These are phyloP conservation scores for Draba incana DNA, from an alignment of 345 rosid genomes.

Conservation along the genomic window DNA sequence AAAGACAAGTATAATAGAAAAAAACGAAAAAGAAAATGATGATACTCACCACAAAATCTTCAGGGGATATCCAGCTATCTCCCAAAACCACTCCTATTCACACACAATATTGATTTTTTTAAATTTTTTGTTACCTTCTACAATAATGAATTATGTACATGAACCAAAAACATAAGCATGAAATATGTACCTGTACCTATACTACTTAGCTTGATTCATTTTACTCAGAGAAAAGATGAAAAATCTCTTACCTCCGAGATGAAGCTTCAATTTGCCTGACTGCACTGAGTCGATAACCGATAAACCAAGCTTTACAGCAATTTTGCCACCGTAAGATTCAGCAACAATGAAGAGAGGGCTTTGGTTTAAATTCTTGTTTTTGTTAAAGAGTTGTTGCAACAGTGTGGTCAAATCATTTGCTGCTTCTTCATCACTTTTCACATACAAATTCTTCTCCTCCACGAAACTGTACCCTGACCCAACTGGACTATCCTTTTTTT, in stretches of 20 bases:
- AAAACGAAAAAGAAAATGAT: not conserved
- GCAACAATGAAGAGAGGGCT: constrained; percentile 81
- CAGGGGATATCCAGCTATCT: constrained; percentile 93
- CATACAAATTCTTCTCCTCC: constrained; percentile 54
- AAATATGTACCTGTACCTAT: not conserved
- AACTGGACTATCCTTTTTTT: constrained; percentile 67
- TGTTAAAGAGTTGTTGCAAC: constrained; percentile 55
- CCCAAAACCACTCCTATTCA: constrained; percentile 76
- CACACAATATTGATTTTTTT: not conserved
- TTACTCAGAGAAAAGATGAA: not conserved
- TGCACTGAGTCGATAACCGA: constrained; percentile 61
- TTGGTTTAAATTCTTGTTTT: constrained; percentile 49
- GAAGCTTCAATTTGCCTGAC: constrained; percentile 61
- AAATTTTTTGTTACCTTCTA: too few relatives aligned
- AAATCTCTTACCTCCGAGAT: constrained; percentile 65
- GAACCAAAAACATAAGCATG: not conserved
- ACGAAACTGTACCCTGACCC: constrained; percentile 82
- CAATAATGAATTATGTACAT: not conserved
- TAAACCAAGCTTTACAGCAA: constrained; percentile 75
- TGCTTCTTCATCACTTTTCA: constrained; percentile 78
- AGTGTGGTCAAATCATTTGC: constrained; percentile 78
- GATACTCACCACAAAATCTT: constrained; percentile 77
- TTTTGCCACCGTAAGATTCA: constrained; percentile 95
- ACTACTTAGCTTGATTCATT: constrained; percentile 15
- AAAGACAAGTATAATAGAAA: too few relatives aligned